Conservation (phyloP, 768 basidiomycete genomes). For the Suillus subluteus region DNA sequence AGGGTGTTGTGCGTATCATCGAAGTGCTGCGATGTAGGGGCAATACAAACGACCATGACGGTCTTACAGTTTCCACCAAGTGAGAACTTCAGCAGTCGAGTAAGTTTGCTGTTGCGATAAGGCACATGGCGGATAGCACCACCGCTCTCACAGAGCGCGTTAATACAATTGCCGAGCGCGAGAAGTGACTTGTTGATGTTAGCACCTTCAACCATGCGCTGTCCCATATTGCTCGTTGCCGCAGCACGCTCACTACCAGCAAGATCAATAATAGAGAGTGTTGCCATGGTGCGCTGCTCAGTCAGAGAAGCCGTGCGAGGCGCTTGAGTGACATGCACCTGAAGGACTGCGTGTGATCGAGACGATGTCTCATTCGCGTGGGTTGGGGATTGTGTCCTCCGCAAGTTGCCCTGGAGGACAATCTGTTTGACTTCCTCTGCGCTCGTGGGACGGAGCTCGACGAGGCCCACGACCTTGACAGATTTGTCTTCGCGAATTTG, state of each 20-base stretch:
- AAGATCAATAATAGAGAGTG: constrained; percentile 96
- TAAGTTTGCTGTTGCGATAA: constrained; percentile 98
- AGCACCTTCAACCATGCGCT: constrained; percentile 97
- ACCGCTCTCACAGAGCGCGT: constrained; percentile 94
- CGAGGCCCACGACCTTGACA: constrained; percentile 87
- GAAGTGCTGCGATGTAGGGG: constrained; percentile 93
- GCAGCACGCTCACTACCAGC: constrained; percentile 97
- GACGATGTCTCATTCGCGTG: constrained; percentile 97
- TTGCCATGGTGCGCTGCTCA: constrained; percentile 83
- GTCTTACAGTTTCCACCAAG: constrained; percentile 99
- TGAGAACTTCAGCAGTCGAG: constrained; percentile 95
- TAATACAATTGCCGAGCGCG: constrained; percentile 97
- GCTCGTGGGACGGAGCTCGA: constrained; percentile 75
- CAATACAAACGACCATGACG: constrained; percentile 98
- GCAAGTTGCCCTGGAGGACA: constrained; percentile 85
- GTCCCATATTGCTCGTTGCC: constrained; percentile 96
- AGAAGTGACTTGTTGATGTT: constrained; percentile 99
- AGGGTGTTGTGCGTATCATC: constrained; percentile 99
- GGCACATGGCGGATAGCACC: constrained; percentile 89
- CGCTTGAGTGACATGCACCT: constrained; percentile 89
- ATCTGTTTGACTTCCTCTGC: constrained; percentile 96
- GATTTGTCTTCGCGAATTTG: constrained; percentile 94
- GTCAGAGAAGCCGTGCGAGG: constrained; percentile 85
- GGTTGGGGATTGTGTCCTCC: constrained; percentile 91
- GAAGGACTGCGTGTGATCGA: constrained; percentile 95